Evolutionary conservation across 257 asterid genomes (phyloP).

Genomic region (Lithospermum erythrorhizon): DNA sequence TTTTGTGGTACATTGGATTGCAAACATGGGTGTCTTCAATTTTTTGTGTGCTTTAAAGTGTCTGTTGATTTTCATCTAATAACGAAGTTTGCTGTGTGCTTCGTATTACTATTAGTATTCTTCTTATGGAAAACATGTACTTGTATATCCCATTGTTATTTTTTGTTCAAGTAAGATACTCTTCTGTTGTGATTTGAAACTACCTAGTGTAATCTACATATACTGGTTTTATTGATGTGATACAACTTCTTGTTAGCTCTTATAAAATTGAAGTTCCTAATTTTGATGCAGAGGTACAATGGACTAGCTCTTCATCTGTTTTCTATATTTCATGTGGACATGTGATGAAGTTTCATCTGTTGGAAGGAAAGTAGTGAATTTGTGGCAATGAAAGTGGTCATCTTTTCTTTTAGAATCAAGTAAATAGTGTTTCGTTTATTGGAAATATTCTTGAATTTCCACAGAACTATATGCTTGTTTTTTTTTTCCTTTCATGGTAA

Average conservation of each 20-base stretch:
- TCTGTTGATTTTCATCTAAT: no score
- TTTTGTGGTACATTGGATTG: no score
- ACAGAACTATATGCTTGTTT: no score
- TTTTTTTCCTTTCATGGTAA: background rate
- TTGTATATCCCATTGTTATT: no score
- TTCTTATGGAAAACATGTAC: no score
- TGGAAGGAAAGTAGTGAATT: background rate
- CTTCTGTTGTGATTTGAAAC: background rate
- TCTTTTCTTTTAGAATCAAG: background rate
- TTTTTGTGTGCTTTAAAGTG: no score
- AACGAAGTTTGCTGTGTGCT: no score
- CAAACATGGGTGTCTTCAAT: no score
- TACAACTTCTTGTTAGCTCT: no score
- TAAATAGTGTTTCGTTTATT: background rate
- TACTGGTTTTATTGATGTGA: background rate
- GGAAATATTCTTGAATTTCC: background rate
- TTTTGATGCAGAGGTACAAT: background rate
- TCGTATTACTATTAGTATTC: no score
- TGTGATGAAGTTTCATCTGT: background rate
- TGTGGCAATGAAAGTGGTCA: background rate
- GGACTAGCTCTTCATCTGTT: background rate
- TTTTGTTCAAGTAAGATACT: background rate
- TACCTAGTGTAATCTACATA: background rate
- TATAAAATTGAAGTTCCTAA: no score
- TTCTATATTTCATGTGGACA: background rate